Evolutionary conservation across 352 stramenopile species (phyloP).

Genomic region (Globisporangium radiosum): DNA sequence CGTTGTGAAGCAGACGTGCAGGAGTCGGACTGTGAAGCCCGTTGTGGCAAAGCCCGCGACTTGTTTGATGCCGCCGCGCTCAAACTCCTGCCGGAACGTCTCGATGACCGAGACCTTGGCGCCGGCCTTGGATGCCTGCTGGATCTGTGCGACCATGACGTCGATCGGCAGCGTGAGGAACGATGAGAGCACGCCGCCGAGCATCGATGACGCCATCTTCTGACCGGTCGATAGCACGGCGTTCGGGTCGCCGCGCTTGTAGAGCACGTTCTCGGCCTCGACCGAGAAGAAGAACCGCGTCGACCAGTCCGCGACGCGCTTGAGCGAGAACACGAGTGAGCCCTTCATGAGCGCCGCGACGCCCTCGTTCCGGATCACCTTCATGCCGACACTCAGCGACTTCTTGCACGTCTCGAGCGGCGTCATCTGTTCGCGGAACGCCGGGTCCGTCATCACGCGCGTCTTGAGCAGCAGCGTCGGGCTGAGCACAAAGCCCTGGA

Average conservation of each 20-base stretch:
- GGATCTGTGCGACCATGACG: slow-evolving; percentile 91
- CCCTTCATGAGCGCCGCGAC: slow-evolving; percentile 89
- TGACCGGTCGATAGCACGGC: slow-evolving; percentile 52
- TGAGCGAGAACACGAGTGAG: slow-evolving; percentile 86
- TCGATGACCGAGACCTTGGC: slow-evolving; percentile 70
- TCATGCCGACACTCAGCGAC: slow-evolving; percentile 79
- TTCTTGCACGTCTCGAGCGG: slow-evolving; percentile 74
- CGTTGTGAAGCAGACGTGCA: slow-evolving; percentile 85
- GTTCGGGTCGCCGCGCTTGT: slow-evolving; percentile 61
- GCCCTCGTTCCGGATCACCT: slow-evolving; percentile 88
- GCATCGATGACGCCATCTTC: slow-evolving; percentile 77
- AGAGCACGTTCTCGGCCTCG: slow-evolving; percentile 70
- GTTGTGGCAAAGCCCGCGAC: slow-evolving; percentile 76
- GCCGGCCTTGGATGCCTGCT: slow-evolving; percentile 87
- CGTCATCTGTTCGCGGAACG: slow-evolving; percentile 90
- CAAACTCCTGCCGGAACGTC: slow-evolving; percentile 71
- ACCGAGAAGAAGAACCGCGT: slow-evolving; percentile 92
- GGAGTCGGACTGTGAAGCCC: slow-evolving; percentile 64
- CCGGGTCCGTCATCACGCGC: slow-evolving; percentile 91
- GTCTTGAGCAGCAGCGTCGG: slow-evolving; percentile 93
- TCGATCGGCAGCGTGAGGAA: slow-evolving; percentile 88
- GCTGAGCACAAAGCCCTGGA: slow-evolving; percentile 91
- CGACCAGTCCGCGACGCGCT: slow-evolving; percentile 90
- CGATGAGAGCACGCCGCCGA: slow-evolving; percentile 75
- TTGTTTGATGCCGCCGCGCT: slow-evolving; percentile 70